These are phyloP conservation scores for Colletotrichum sp. DNA, from an alignment of 2,329 filamentous ascomycete genomes.

Conservation along the genomic window DNA sequence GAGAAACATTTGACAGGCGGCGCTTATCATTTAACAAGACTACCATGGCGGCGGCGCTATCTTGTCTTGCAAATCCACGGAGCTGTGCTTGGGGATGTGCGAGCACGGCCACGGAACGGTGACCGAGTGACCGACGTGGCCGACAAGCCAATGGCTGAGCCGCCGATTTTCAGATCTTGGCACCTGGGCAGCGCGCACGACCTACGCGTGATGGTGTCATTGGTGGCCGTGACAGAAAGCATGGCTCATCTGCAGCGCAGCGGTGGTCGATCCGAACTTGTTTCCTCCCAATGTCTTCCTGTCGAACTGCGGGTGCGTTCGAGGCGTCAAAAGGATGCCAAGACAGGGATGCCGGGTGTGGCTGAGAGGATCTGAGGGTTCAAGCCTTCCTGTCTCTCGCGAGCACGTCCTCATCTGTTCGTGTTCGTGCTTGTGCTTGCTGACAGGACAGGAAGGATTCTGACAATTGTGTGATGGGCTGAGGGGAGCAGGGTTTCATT, in stretches of 20 bases:
- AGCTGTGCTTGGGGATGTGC: constrained; percentile 21
- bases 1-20: not conserved
- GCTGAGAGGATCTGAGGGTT: not conserved
- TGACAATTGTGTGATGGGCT: not conserved
- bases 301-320: not conserved
- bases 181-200: not conserved
- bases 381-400: not conserved
- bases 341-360: not conserved
- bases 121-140: constrained; percentile 18
- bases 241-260: not conserved
- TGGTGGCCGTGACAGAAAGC: not conserved
- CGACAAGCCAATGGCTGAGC: constrained; percentile 11
- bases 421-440: not conserved
- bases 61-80: not conserved
- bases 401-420: not conserved
- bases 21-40: constrained; percentile 5
- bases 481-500: not conserved
- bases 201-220: not conserved
- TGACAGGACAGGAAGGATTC: not conserved
- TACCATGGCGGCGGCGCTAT: not conserved
- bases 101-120: constrained; percentile 8
- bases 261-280: constrained; percentile 1
- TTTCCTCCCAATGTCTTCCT: not conserved
- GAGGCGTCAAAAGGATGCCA: not conserved
- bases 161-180: constrained; percentile 15